These are phyloP conservation scores for Fusarium sp. DNA, from an alignment of 2,329 filamentous ascomycete species.

Conservation along the genomic window DNA sequence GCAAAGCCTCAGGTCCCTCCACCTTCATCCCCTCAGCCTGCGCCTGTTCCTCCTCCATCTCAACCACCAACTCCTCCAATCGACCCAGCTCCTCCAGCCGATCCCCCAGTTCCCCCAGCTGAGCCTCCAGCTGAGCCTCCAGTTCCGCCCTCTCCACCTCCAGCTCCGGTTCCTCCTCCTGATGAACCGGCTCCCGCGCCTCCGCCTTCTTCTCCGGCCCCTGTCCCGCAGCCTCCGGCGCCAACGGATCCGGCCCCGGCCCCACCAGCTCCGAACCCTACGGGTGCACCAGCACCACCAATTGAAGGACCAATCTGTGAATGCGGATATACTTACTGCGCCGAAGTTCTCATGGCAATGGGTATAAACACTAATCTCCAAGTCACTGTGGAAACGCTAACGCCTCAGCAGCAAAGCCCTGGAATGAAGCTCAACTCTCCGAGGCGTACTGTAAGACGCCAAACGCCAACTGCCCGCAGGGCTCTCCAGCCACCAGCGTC, in stretches of 20 bases:
- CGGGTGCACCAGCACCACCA: constrained; percentile 34
- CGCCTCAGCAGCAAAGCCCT: constrained; percentile 46
- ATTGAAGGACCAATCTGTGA: constrained; percentile 51
- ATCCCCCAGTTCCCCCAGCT: constrained; percentile 13
- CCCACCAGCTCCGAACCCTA: constrained; percentile 34
- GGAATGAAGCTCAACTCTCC: constrained; percentile 49
- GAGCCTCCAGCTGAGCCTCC: constrained; percentile 1
- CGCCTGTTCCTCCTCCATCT: constrained; percentile 20
- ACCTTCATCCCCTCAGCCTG: constrained; percentile 14
- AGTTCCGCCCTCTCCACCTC: constrained; percentile 1
- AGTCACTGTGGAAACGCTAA: not conserved
- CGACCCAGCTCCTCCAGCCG: not conserved
- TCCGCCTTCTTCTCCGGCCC: constrained; percentile 31
- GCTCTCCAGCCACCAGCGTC: constrained; percentile 47
- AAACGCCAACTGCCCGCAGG: constrained; percentile 49
- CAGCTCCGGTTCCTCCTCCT: constrained; percentile 16
- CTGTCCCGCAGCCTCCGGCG: constrained; percentile 41
- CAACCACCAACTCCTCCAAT: not conserved
- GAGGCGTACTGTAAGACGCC: constrained; percentile 54
- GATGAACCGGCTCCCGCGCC: constrained; percentile 14
- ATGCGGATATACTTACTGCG: constrained; percentile 58
- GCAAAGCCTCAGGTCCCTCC: constrained; percentile 42
- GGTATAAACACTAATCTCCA: constrained; percentile 36
- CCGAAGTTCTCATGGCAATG: constrained; percentile 53
- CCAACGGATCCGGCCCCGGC: constrained; percentile 34